Percentiles rank a stretch among this genome's conserved stretches.
These are phyloP conservation scores for Aspergillus campestris DNA, from an alignment of 495 filamentous ascomycete species.

Conservation along the genomic window DNA sequence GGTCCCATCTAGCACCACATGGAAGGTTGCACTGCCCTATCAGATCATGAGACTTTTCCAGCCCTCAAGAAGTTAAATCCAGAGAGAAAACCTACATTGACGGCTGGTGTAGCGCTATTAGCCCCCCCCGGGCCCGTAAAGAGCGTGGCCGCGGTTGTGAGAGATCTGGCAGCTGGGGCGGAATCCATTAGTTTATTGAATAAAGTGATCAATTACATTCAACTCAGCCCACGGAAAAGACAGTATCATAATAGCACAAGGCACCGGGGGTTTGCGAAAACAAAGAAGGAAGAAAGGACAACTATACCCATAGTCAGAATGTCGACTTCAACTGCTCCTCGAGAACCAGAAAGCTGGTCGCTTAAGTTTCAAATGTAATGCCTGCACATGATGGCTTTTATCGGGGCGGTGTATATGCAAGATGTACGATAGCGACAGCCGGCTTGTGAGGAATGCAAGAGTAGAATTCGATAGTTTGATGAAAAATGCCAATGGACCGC, in stretches of 20 bases:
- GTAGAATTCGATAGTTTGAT: slow-evolving; percentile 10
- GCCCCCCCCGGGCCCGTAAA: slow-evolving; percentile 32
- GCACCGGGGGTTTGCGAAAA: not conserved
- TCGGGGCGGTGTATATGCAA: slow-evolving; percentile 2
- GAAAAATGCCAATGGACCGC: slow-evolving; percentile 14
- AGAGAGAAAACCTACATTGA: slow-evolving; percentile 24
- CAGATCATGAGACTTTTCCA: slow-evolving; percentile 3
- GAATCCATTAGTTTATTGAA: slow-evolving; percentile 12
- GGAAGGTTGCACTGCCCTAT: slow-evolving; percentile 58
- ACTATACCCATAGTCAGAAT: slow-evolving; percentile 5
- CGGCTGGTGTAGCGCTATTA: slow-evolving; percentile 23
- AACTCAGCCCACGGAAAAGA: not conserved
- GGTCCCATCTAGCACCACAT: slow-evolving; percentile 47
- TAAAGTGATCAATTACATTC: not conserved
- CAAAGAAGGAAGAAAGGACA: not conserved
- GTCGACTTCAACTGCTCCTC: not conserved
- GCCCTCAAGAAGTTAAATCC: not conserved
- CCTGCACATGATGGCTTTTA: not conserved
- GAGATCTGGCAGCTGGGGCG: slow-evolving; percentile 15
- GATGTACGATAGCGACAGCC: not conserved
- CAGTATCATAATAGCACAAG: not conserved
- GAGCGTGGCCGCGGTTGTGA: slow-evolving; percentile 30
- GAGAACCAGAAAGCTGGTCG: too few relatives aligned
- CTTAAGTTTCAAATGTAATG: too few relatives aligned
- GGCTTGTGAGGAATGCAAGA: slow-evolving; percentile 9